Conservation (phyloP, 2,329 filamentous ascomycete genomes). For the Pyrenochaeta sp. region DNA sequence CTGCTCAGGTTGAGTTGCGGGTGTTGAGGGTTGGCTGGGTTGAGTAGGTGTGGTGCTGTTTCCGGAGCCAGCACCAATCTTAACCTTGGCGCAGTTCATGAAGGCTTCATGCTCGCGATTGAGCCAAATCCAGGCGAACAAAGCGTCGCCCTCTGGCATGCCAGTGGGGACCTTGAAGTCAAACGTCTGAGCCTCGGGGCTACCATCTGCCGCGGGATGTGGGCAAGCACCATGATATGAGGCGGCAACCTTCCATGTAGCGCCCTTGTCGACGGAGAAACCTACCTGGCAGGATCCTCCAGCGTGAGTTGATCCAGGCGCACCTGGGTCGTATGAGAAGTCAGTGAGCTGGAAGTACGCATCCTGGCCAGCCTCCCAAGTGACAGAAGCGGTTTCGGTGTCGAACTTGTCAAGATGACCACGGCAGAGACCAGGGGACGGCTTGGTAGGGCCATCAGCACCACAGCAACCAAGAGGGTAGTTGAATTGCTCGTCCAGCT, state of each 20-base stretch:
- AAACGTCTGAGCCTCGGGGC: slow-evolving; percentile 53
- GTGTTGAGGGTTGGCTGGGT: slow-evolving; percentile 12
- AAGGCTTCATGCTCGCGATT: slow-evolving; percentile 57
- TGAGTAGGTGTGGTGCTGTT: slow-evolving; percentile 21
- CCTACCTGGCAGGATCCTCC: slow-evolving; percentile 58
- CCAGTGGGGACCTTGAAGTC: slow-evolving; percentile 55
- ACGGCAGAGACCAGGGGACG: slow-evolving; percentile 49
- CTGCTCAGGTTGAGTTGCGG: slow-evolving; percentile 18
- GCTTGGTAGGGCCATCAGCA: slow-evolving; percentile 34
- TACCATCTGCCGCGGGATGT: slow-evolving; percentile 48
- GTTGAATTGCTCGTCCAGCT: slow-evolving; percentile 42
- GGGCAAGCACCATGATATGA: slow-evolving; percentile 59
- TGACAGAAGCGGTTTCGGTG: slow-evolving; percentile 52
- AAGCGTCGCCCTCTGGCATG: slow-evolving; percentile 49
- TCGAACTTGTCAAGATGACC: slow-evolving; percentile 55
- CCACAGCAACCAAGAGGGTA: slow-evolving; percentile 58
- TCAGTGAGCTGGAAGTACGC: slow-evolving; percentile 49
- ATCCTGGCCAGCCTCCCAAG: slow-evolving; percentile 52
- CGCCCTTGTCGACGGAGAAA: slow-evolving; percentile 52
- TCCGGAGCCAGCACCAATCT: slow-evolving; percentile 43
- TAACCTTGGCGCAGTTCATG: slow-evolving; percentile 56
- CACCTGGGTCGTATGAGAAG: slow-evolving; percentile 41
- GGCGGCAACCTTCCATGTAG: slow-evolving; percentile 54
- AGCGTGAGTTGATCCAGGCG: slow-evolving; percentile 52
- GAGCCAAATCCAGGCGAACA: slow-evolving; percentile 59